A percentile compares a stretch with the other conserved stretches of the same genome.
Conservation (phyloP, 495 filamentous ascomycete genomes). For the Hypoxylon fuscum region DNA sequence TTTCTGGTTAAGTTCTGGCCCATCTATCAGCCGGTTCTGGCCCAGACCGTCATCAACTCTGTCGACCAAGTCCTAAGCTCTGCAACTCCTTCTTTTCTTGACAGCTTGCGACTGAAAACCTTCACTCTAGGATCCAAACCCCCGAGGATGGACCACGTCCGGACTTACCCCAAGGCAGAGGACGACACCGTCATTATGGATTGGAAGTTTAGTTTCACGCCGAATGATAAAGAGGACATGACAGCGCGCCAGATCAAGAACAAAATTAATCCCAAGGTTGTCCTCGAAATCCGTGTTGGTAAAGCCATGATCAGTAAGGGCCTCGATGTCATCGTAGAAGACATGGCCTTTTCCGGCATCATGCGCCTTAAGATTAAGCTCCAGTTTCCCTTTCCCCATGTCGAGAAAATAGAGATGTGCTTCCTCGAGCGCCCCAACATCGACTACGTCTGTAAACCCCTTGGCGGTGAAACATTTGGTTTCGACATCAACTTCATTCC, state of each 20-base stretch:
- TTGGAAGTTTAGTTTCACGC: constrained; percentile 99
- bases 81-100: constrained; percentile 88
- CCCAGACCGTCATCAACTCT: constrained; percentile 87
- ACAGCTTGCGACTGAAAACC: constrained; percentile 88
- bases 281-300: constrained; percentile 90
- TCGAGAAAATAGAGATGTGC: constrained; percentile 90
- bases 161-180: constrained; percentile 95
- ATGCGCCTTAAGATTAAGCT: constrained; percentile 99
- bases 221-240: constrained; percentile 91
- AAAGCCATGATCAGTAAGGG: constrained; percentile 97
- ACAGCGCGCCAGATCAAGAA: constrained; percentile 89
- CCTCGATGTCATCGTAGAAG: constrained; percentile 95
- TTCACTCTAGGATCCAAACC: constrained; percentile 96
- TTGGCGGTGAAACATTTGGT: constrained; percentile 92
- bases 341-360: constrained; percentile 92
- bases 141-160: constrained; percentile 94
- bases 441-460: constrained; percentile 96
- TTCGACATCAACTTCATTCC: constrained; percentile 99
- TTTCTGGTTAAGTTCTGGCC: constrained; percentile 99
- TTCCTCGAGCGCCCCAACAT: constrained; percentile 79
- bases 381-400: constrained; percentile 93
- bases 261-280: constrained; percentile 96
- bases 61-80: constrained; percentile 96
- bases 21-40: constrained; percentile 94
- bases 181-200: constrained; percentile 98